Conservation (phyloP, 495 filamentous ascomycete genomes). For the Podospora fimiseda region DNA sequence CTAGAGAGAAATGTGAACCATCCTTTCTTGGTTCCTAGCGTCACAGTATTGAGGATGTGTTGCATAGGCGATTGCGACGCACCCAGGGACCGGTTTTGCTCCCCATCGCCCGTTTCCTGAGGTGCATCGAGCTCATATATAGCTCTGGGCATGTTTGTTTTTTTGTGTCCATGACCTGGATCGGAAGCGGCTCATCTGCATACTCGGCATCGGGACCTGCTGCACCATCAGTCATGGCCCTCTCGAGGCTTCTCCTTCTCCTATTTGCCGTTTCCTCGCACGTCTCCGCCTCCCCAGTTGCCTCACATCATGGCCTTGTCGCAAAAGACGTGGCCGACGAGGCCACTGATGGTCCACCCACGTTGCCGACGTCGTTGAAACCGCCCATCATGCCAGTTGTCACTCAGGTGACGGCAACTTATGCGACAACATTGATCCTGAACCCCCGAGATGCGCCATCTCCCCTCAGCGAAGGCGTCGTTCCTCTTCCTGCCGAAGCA, state of each 20-base stretch:
- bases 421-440: background rate
- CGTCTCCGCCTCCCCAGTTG: conserved; percentile 13
- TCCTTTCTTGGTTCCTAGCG: conserved; percentile 5
- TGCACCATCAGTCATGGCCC: conserved; percentile 13
- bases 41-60: conserved; percentile 15
- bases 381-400: background rate
- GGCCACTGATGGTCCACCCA: background rate
- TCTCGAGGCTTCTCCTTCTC: conserved; percentile 12
- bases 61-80: conserved; percentile 25
- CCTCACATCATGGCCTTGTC: background rate
- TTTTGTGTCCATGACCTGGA: conserved; percentile 13
- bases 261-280: conserved; percentile 11
- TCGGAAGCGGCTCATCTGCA: conserved; percentile 17
- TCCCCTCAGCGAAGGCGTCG: background rate
- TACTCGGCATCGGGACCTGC: conserved; percentile 11
- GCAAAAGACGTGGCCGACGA: background rate
- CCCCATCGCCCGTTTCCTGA: conserved; percentile 12
- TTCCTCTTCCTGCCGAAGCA: background rate
- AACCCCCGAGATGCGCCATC: background rate
- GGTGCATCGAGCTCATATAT: conserved; percentile 14
- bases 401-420: background rate
- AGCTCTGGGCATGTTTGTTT: conserved; percentile 6
- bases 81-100: conserved; percentile 10
- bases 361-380: background rate
- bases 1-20: too few relatives aligned